Percentiles rank a stretch among this genome's conserved stretches.
Conservation (phyloP, 2,329 filamentous ascomycete genomes). For the Exophiala viscosa region DNA sequence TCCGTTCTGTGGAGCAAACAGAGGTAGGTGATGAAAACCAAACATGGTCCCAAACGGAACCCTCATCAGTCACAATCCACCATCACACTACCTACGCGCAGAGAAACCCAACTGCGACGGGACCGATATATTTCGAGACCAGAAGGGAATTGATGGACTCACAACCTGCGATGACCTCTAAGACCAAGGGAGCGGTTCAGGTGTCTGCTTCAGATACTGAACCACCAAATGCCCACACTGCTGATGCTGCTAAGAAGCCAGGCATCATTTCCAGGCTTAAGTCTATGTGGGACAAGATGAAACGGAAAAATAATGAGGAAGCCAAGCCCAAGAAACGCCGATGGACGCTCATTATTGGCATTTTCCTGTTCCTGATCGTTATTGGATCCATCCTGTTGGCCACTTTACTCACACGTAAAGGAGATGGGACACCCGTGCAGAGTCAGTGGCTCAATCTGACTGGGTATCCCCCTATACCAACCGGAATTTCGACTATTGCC, state of each 20-base stretch:
- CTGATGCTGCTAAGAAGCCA: conserved; percentile 62
- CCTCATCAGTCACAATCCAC: conserved; percentile 39
- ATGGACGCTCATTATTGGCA: conserved; percentile 54
- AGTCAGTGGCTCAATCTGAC: conserved; percentile 78
- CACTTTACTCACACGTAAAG: conserved; percentile 52
- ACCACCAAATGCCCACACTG: neutral
- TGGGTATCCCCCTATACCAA: conserved; percentile 79
- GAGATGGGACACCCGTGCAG: conserved; percentile 41
- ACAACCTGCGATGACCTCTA: neutral
- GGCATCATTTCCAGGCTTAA: conserved; percentile 12
- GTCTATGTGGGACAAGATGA: conserved; percentile 8
- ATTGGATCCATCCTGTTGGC: conserved; percentile 52
- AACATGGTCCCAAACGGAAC: conserved; percentile 32
- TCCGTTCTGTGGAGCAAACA: conserved; percentile 11
- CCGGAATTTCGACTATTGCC: conserved; percentile 73
- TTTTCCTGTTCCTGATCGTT: conserved; percentile 47
- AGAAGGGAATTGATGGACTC: conserved; percentile 7
- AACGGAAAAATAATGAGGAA: neutral
- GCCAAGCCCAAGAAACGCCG: conserved; percentile 43
- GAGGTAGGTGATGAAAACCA: conserved; percentile 12
- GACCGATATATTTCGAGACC: conserved; percentile 1
- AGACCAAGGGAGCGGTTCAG: neutral
- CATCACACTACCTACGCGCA: conserved; percentile 28
- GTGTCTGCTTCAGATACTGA: neutral
- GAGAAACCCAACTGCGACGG: neutral